Evolutionary conservation across 441 rosid genomes (phyloP), one percentile per base, ranked within the genome.

Genomic region (Lepidium campestre): DNA sequence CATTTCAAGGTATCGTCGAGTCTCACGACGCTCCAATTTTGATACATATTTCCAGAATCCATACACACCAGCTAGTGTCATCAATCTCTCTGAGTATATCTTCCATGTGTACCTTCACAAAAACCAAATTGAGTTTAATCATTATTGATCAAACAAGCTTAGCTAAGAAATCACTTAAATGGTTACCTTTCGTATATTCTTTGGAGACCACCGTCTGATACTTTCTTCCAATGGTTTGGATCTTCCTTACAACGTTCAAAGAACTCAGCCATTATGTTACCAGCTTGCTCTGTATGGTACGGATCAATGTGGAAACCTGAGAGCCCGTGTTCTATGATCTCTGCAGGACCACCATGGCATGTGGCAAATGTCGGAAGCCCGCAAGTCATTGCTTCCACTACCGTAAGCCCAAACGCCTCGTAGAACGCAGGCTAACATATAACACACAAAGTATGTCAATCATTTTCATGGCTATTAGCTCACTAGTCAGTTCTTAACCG

Each of bases 231-330:
- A 73, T 81, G 45, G 85, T 69, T 71, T 20, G 84, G 85, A 70
- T 89, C 93, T 65, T 91, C 91, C 72, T 84, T 85, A 68, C 86
- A 84, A 45, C 74, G 74, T 47, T 75, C 54, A 65, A 91, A 91
- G 86, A 94, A 94, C 62, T 80, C 79, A 15, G 75, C 88, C 81
- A 94, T 74, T 46, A 62, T 66, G 22, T 77, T 72, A 74, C 88
- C 81, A 10, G 91, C 85, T 72, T 81, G 89, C 65, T 86, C 91
- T 0, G 96, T 91, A 81, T 89, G 90, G 67, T 94, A 89, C 5
- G 98, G 99, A 79, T 94, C 90, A 18, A 94, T 84, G 67, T 94
- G 97, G 72, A 84, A 94, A 47, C 99, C 99, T 1, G 99, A 88
- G 6, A 74, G 18, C 15, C 94, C 94, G 7, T 90, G 65, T 75